Evolutionary conservation across 2,329 filamentous ascomycete species (phyloP), one percentile per base, ranked within the genome.

Genomic region (Exophiala sp.): DNA sequence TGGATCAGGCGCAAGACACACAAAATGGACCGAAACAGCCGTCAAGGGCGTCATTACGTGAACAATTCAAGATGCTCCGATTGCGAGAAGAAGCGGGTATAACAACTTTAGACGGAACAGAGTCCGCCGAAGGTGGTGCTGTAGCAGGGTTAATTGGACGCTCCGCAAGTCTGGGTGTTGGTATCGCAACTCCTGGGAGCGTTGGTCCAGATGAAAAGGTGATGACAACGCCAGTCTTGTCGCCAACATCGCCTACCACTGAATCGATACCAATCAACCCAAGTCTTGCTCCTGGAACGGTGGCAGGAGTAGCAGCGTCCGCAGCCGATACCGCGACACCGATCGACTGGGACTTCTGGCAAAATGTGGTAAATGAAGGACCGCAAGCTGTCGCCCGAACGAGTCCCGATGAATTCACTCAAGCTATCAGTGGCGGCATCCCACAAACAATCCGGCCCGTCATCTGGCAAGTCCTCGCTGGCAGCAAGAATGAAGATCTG

Each of bases 341-440:
- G 20, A 94, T 99, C n/a, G 91, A 99, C 68, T 99, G 94, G 94
- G 94, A 99, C 70, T 75, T 99, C 36, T 99, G 94, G 94, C 92
- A 99, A 68, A 84, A 88, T 20, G 87, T 99, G 3, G 94, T 99
- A 33, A 95, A 96, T 62, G 89, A 96, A 73, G 94, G 94, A 0
- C 91, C 91, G 12, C 84, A 89, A 24, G 92, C 90, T 8, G 88
- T 97, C 46, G 88, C 89, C 9, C 84, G 89, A 55, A 91, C 90
- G 3, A 96, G 91, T 66, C 81, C 92, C 0, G 89, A 95, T 65
- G 91, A 96, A 68, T 76, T 99, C 53, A 96, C 92, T 67, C 84
- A 81, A 61, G 91, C 94, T 18, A 96, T 99, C 63, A 89, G 92
- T 46, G 88, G 87, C 36, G 94, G 94, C 32, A 99, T 99, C 53